Base-by-base conservation (phyloP, 2,329 filamentous ascomycete genomes). In the Tolypocladium ovalisporum region DNA sequence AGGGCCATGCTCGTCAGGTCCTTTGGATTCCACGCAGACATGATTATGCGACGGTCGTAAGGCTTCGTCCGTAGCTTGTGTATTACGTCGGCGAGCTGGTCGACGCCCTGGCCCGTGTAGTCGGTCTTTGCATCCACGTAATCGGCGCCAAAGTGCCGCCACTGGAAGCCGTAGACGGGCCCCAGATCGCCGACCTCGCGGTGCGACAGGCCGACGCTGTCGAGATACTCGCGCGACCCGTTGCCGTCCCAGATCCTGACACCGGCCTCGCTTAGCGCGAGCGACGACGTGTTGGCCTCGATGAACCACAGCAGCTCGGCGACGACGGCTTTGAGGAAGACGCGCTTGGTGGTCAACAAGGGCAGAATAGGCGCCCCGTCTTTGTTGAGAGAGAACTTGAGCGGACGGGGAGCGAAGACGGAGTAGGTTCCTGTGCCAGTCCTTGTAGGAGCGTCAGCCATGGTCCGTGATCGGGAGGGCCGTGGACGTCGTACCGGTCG, bases 191-290 rank as follows among this genome's bases (percentile, higher is more conserved):
- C 94, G 24, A 86, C 88, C 55, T 84, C 89, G 59, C 93, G 89
- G 69, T 96, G 85, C 0, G 79, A 78, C 8, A 97, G 81, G 0
- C 93, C 93, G 1, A 94, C 82, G 61, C 79, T 86, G 76, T 99
- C 93, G 40, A 99, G 88, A 71, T 88, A 97, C 67, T 86, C 88
- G 65, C 94, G 89, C 52, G 87, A 91, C 49, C 93, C 94, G 70
- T 99, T 99, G 66, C 92, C 93, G 70, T 99, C 94, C 94, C 94
- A 99, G 70, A 99, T 99, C 74, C 95, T 95, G 67, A 99, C 86
- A 35, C 91, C 90, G 1, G 86, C 85, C 15, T 86, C 85, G 59
- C 84, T 86, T 3, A 99, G 84, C 0, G 90, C 78, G 4, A 84
- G 75, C 1, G 90, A 92, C 1, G 89, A 90, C 3, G 94, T 99